Base-by-base conservation (phyloP, 495 filamentous ascomycete species). In the Immersiella caudata region DNA sequence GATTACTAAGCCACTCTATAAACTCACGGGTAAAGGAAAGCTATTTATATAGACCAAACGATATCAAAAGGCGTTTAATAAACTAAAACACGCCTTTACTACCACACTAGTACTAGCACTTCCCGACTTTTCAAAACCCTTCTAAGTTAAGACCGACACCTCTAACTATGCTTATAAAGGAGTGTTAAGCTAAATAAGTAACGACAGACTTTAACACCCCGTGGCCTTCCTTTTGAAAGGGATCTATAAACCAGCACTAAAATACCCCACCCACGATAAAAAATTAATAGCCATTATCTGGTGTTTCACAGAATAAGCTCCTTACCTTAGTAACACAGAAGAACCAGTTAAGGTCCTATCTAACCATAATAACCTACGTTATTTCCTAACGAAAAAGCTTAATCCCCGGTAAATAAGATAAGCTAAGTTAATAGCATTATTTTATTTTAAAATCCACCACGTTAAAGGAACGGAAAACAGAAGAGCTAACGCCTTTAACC, bases 241-340 rank as follows among this genome's bases (percentile, higher is more conserved):
- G 29, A 35, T 68, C 22, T 40, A 24, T 1, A 25, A 6, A 25
- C 21, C 49, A 0, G 64, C 73, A 40, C 46, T 49, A 3, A 73
- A 74, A 54, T 76, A 76, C 52, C 6, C 26, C 2, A 75, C 70
- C 8, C 62, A 75, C 24, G 60, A 75, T 40, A 76, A 75, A 21
- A 54, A 67, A 24, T 36, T 66, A 1, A 36, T 69, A 18, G 25
- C 49, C 8, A 55, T 68, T 40, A 56, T 70, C 5, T 20, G 62
- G 12, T 20, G 18, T 2, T 65, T 61, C 18, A 56, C 66, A 4
- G 40, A 73, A 33, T 70, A 25, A 50, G 35, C 29, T 4, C 58
- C 16, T 0, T 56, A 63, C 18, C 40, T 71, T 0, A 27, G 14
- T 4, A 49, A 61, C 20, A 62, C 21, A 25, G 20, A 56, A 56